Base-by-base conservation (phyloP, 495 filamentous ascomycete genomes). In the Clavariopsis aquatica region DNA sequence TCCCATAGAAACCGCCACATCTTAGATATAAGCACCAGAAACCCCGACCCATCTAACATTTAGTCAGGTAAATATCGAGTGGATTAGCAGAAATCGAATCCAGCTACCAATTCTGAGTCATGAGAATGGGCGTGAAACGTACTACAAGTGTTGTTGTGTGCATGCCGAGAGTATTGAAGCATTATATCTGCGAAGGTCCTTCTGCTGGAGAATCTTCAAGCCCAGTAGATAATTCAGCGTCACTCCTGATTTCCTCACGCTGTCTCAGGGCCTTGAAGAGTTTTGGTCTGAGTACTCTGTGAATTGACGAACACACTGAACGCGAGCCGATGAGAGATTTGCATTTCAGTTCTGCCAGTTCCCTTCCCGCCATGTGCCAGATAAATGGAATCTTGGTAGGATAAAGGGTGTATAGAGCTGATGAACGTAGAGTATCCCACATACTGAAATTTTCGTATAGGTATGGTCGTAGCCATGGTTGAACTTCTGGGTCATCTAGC, bases 291-390 rank as follows among this genome's bases (percentile, higher is more conserved):
- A 62, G 20, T 20, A 38, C 58, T 0, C 41, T 13, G 29, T 36
- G 28, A 27, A 67, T 67, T 1, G 47, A 4, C 19, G 4, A 9
- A 2, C 7, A 19, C 13, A 66, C 31, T 1, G 23, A n/a, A 1
- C 34, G 20, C 3, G 64, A 43, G 20, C 52, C 57, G 2, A 27
- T 41, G 4, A 10, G 12, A 6, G 19, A 7, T 17, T 13, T 24
- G 47, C 52, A 60, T 52, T 74, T 74, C 1, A 72, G 28, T n/a
- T 64, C 26, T 1, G 60, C 63, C 0, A 74, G 45, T 38, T 72
- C 55, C 23, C 46, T 57, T 10, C 72, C 72, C 2, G 70, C 67
- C 51, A 72, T 57, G 36, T 61, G 51, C 9, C 19, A 72, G 5
- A 69, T 46, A 31, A 74, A 71, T 1, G 65, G 23, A 0, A 17